A percentile compares a stretch with the other conserved stretches of the same genome.
phyloP scores from a whole-genome alignment of 257 asterid genomes.

The Salvia hispanica region DNA sequence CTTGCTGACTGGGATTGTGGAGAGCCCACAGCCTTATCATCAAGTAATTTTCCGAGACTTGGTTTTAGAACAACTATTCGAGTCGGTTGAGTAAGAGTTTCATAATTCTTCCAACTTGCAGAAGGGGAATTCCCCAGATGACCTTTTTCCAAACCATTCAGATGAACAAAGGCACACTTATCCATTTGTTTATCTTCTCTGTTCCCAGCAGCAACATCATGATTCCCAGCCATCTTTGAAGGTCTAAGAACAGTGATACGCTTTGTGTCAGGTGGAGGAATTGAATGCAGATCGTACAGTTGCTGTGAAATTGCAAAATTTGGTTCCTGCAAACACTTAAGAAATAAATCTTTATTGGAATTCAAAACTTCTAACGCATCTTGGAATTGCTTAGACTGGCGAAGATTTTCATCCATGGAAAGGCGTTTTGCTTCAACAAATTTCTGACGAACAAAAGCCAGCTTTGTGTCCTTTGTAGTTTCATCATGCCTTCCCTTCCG shows the following conservation, averaged over 20 bases:
- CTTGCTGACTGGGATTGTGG: slow-evolving; percentile 56
- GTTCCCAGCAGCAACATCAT: slow-evolving; percentile 47
- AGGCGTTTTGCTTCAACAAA: slow-evolving; percentile 83
- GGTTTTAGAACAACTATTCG: slow-evolving; percentile 95
- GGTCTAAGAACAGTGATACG: slow-evolving; percentile 91
- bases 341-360: slow-evolving; percentile 84
- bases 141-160: slow-evolving; percentile 41
- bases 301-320: slow-evolving; percentile 66
- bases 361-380: slow-evolving; percentile 83
- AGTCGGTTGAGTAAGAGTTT: slow-evolving; percentile 67
- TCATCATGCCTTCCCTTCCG: slow-evolving; percentile 53
- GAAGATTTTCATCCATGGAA: slow-evolving; percentile 75
- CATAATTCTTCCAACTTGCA: slow-evolving; percentile 53
- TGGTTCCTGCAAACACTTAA: slow-evolving; percentile 87
- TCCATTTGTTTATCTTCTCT: slow-evolving; percentile 47
- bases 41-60: slow-evolving; percentile 56
- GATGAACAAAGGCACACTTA: slow-evolving; percentile 40
- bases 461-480: slow-evolving; percentile 49
- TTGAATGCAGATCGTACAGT: slow-evolving; percentile 50
- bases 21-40: slow-evolving; percentile 48
- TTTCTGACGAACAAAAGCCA: slow-evolving; percentile 87
- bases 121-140: slow-evolving; percentile 46
- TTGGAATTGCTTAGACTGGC: slow-evolving; percentile 79
- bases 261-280: slow-evolving; percentile 72
- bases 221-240: slow-evolving; percentile 60